A percentile compares a stretch with the other conserved stretches of the same genome.
Evolutionary conservation across 139 green algal species (phyloP).

Genomic region (Gonium pectorale): DNA sequence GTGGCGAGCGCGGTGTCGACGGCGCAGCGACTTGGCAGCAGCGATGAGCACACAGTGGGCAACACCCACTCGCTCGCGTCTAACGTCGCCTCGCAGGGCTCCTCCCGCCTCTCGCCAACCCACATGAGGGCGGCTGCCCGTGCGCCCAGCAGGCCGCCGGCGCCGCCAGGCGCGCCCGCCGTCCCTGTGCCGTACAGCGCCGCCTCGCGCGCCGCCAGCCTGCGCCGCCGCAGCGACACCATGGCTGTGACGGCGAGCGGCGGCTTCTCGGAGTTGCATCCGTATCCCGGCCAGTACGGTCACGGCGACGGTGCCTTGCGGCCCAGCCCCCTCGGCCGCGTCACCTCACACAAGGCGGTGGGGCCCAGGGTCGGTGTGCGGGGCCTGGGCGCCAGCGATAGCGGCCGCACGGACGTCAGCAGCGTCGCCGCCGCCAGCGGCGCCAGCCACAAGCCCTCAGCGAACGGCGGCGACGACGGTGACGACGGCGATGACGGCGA

Average conservation of each 20-base stretch:
- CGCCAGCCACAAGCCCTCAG: too few relatives aligned
- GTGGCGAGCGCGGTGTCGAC: too few relatives aligned
- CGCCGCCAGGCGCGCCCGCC: background rate
- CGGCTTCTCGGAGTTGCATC: background rate
- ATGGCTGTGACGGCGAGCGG: background rate
- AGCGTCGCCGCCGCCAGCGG: too few relatives aligned
- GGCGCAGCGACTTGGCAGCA: too few relatives aligned
- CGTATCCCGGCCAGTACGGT: background rate
- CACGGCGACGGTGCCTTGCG: background rate
- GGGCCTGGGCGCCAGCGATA: too few relatives aligned
- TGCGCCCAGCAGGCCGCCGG: too few relatives aligned
- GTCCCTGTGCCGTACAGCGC: background rate
- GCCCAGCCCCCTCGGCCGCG: conserved; percentile 22
- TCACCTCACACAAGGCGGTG: background rate
- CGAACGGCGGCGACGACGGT: background rate
- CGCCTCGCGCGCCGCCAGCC: conserved; percentile 1
- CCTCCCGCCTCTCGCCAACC: background rate
- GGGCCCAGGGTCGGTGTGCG: too few relatives aligned
- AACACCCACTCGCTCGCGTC: too few relatives aligned
- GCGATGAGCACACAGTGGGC: too few relatives aligned
- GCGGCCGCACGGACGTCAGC: too few relatives aligned
- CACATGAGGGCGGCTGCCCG: too few relatives aligned
- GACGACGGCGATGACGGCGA: background rate
- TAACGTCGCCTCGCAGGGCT: background rate
- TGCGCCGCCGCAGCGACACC: conserved; percentile 12